Evolutionary conservation across 176 grass and related monocot genomes (phyloP), one percentile per base, ranked within the genome.

Genomic region (Thalia dealbata): DNA sequence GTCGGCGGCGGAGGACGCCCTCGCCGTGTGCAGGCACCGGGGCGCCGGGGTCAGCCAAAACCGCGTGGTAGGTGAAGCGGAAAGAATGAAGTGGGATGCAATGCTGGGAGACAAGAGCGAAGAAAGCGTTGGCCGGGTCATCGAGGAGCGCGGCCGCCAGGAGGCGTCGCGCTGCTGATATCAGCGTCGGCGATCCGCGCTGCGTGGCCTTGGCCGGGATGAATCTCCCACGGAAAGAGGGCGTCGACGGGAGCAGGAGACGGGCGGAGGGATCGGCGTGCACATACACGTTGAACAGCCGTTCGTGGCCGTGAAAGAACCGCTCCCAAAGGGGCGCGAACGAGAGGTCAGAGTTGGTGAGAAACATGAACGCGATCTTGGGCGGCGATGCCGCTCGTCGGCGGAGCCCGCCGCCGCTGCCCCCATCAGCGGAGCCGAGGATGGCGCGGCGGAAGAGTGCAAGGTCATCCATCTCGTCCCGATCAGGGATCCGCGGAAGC

Each of bases 401-500:
- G 22, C 66, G 78, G 26, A 84, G 76, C 19, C 70, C 52, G 28
- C 64, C 61, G 27, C 78, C 81, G 14, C 41, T 24, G 19, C 60
- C 16, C 19, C 35, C 54, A 14, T 79, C 79, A 59, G 89, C 71
- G 11, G 89, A 84, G 38, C 79, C 78, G 67, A 91, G 85, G 32
- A 89, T 91, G 50, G 95, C 90, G 74, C 95, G 95, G 67, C 95
- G 95, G 87, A 99, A 99, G 61, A 93, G 95, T 0, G 95, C 95
- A 30, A 99, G 95, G 87, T 93, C 95, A 11, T 89, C 85, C 8
- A 86, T 75, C 83, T 99, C 95, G 85, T 99, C 90, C 51, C 82
- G 86, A 76, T 92, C 82, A 2, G 95, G 95, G 77, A 99, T 99
- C 71, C 87, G 61, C 10, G 95, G 95, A 46, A 99, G 87, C 67